Base-by-base conservation (phyloP, 176 grass and related monocot species). In the Rhynchospora breviuscula region DNA sequence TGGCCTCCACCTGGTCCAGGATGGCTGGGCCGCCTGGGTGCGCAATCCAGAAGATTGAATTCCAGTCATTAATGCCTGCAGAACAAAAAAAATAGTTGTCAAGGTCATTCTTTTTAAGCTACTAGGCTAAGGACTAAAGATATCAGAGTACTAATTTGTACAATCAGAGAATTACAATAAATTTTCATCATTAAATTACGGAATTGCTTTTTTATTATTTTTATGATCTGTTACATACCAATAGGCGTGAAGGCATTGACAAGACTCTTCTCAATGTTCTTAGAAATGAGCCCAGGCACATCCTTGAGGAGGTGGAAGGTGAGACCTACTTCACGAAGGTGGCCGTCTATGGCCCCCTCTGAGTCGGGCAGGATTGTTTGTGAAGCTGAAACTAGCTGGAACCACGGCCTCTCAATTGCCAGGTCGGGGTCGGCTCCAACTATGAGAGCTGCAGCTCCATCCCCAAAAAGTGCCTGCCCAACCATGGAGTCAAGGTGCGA, bases 191-290 rank as follows among this genome's bases (percentile, higher is more conserved):
- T 40, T 40, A 2, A 40, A 40, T 40, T 40, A 40, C n/a, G 35
- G 35, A 2, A 4, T 40, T 40, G 0, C 4, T 40, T 1, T 40
- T 40, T 40, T 2, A 40, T 40, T 35, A 3, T 40, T 40, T 4
- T 40, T 2, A 47, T 71, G n/a, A 46, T 23, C 11, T 48, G 8
- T 72, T 12, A 51, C 47, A 15, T 81, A 81, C 79, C 79, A 48
- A 81, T 22, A 14, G 79, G 79, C 17, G 79, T 66, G 60, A 81
- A 81, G 48, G 58, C 79, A 6, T 63, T 19, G 1, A 23, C 10
- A n/a, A 81, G 79, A 63, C 79, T 81, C 59, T 81, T 81, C 79
- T 81, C 79, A 0, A 81, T 81, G 58, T 81, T 81, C n/a, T 81
- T 81, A 11, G 79, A 81, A 0, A 81, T 81, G 43, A 81, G 79